Evolutionary conservation across 73 alveolate genomes (phyloP).

Genomic region (Halteria grandinella): DNA sequence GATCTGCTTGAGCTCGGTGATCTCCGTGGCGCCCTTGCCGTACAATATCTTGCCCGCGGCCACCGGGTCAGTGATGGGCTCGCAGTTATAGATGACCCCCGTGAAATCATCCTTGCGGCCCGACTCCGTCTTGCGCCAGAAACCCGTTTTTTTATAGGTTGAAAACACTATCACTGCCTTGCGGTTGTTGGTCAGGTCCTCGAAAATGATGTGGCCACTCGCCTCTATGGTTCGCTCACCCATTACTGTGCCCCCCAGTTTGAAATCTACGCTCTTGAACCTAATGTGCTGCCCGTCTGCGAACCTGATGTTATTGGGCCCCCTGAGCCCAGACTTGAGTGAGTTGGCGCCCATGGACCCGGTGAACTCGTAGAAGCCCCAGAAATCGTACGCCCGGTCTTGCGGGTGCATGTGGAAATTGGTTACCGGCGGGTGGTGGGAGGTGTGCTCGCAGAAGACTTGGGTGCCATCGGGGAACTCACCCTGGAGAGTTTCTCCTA

Average conservation of each 20-base stretch:
- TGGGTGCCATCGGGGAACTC: conserved; percentile 66
- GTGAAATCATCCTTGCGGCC: conserved; percentile 54
- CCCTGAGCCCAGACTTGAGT: conserved; percentile 78
- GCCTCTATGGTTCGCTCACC: conserved; percentile 74
- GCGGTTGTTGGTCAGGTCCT: conserved; percentile 41
- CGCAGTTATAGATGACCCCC: conserved; percentile 58
- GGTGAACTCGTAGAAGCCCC: conserved; percentile 82
- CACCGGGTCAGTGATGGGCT: conserved; percentile 6
- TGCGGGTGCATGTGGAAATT: conserved; percentile 47
- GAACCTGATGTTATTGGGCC: conserved; percentile 79
- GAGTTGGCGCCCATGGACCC: conserved; percentile 78
- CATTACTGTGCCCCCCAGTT: conserved; percentile 78
- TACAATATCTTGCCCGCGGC: conserved; percentile 22
- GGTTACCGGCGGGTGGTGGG: conserved; percentile 81
- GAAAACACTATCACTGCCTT: conserved; percentile 50
- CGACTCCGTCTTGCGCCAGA: conserved; percentile 23
- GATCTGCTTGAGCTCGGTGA: conserved; percentile 19
- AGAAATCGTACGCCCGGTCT: conserved; percentile 55
- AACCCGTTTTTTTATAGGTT: conserved; percentile 58
- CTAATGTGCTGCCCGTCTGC: conserved; percentile 83
- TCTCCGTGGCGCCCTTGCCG: conserved; percentile 8
- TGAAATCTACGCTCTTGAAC: conserved; percentile 72
- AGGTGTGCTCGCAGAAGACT: conserved; percentile 78
- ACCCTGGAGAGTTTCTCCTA: conserved; percentile 85
- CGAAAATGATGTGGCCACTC: conserved; percentile 52